These are phyloP conservation scores for Fusarium sp. DNA, from an alignment of 2,329 filamentous ascomycete genomes.

Conservation along the genomic window DNA sequence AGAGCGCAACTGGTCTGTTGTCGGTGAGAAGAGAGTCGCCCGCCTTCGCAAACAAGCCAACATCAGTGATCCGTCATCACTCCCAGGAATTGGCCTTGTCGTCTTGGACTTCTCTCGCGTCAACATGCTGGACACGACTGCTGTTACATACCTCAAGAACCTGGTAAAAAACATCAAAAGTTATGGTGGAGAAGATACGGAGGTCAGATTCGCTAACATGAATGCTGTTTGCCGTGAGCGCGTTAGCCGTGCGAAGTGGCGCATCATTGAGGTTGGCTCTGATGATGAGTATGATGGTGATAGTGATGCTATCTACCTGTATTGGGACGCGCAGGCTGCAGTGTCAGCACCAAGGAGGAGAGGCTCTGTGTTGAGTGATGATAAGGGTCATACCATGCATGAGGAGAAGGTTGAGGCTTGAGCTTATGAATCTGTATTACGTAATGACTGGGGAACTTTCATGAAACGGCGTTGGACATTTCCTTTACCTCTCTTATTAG, in stretches of 20 bases:
- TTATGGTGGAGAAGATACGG: constrained; percentile 58
- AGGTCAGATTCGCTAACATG: constrained; percentile 61
- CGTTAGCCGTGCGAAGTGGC: constrained; percentile 53
- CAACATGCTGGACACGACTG: constrained; percentile 64
- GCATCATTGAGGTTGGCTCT: constrained; percentile 17
- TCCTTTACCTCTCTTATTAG: neutral
- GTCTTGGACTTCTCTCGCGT: constrained; percentile 63
- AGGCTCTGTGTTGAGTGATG: constrained; percentile 17
- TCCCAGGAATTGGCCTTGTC: constrained; percentile 55
- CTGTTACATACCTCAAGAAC: constrained; percentile 58
- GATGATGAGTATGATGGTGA: constrained; percentile 12
- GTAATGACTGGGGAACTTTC: neutral
- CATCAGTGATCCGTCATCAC: constrained; percentile 46
- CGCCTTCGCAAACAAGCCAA: constrained; percentile 55
- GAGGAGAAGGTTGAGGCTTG: constrained; percentile 32
- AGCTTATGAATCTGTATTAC: neutral
- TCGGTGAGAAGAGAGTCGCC: constrained; percentile 57
- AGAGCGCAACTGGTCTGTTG: constrained; percentile 65
- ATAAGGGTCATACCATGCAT: constrained; percentile 21
- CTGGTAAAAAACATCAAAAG: constrained; percentile 58
- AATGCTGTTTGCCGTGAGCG: constrained; percentile 52
- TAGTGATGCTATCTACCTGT: constrained; percentile 13
- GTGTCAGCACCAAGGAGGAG: constrained; percentile 31
- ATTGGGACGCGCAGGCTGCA: constrained; percentile 28
- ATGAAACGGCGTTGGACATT: neutral